Evolutionary conservation across 768 basidiomycete genomes (phyloP).

Genomic region (Suillus weaverae): DNA sequence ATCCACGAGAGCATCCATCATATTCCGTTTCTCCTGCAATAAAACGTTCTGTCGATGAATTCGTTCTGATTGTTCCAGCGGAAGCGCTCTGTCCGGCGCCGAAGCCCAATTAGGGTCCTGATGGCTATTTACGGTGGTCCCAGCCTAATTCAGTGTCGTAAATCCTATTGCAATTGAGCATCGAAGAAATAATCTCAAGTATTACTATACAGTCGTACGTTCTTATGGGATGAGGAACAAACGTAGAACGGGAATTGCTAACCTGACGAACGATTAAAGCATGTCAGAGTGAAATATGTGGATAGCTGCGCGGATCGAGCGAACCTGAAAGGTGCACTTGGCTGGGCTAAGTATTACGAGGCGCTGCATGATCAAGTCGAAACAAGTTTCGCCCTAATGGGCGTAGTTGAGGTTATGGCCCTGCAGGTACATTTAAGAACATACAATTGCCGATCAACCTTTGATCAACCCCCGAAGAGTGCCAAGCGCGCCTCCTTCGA

Average conservation of each 20-base stretch:
- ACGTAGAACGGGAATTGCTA: neutral
- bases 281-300: neutral
- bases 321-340: no score
- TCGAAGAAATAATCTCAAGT: neutral
- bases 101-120: neutral
- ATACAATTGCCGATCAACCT: neutral
- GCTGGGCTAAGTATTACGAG: neutral
- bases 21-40: neutral
- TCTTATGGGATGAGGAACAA: neutral
- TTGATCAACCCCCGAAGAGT: neutral
- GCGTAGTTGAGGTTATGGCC: neutral
- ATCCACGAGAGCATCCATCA: neutral
- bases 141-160: neutral
- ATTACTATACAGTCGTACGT: neutral
- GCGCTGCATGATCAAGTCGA: neutral
- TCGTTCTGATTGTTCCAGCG: neutral
- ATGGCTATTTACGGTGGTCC: neutral
- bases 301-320: neutral
- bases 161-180: neutral
- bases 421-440: neutral
- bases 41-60: neutral
- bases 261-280: neutral
- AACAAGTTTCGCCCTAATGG: neutral
- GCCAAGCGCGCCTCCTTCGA: conserved; percentile 3
- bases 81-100: neutral